A percentile compares a stretch with the other conserved stretches of the same genome.
Conservation (phyloP, 1,284 basidiomycete species). For the Butyriboletus appendiculatus region DNA sequence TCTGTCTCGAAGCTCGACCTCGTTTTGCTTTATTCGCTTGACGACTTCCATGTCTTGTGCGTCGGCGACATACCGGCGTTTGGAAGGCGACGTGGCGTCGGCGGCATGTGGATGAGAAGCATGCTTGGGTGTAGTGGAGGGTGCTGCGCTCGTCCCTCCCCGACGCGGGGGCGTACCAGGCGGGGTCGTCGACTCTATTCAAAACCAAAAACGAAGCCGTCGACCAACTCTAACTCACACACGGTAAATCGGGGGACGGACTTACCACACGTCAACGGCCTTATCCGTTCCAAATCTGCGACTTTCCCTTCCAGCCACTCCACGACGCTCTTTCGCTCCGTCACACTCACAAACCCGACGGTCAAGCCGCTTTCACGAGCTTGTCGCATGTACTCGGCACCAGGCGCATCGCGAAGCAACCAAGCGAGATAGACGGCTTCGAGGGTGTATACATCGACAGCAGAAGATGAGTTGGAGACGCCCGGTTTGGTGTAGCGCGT, state of each 20-base stretch:
- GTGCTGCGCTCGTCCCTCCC: slow-evolving; percentile 20
- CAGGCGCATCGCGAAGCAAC: slow-evolving; percentile 68
- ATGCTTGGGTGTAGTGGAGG: slow-evolving; percentile 40
- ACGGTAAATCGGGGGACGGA: slow-evolving; percentile 1
- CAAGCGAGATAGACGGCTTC: slow-evolving; percentile 84
- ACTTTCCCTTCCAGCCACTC: slow-evolving; percentile 81
- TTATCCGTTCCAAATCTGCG: slow-evolving; percentile 54
- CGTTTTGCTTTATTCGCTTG: slow-evolving; percentile 74
- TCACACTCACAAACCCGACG: slow-evolving; percentile 80
- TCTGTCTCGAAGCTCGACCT: slow-evolving; percentile 74
- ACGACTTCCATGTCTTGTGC: slow-evolving; percentile 78
- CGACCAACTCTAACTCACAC: neutral
- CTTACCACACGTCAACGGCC: slow-evolving; percentile 55
- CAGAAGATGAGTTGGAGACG: slow-evolving; percentile 37
- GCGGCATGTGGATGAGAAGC: slow-evolving; percentile 35
- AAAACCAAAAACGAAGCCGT: neutral
- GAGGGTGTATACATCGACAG: slow-evolving; percentile 72
- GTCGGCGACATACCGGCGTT: slow-evolving; percentile 81
- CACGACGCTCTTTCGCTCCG: slow-evolving; percentile 80
- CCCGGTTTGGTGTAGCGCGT: slow-evolving; percentile 74
- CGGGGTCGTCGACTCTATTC: slow-evolving; percentile 54
- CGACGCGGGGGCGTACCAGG: slow-evolving; percentile 64
- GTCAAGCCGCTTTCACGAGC: slow-evolving; percentile 72
- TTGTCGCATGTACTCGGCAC: slow-evolving; percentile 87
- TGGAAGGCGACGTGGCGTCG: slow-evolving; percentile 52